These are phyloP conservation scores for Pleurotus cornucopiae DNA, from an alignment of 768 basidiomycete genomes.

Conservation along the genomic window DNA sequence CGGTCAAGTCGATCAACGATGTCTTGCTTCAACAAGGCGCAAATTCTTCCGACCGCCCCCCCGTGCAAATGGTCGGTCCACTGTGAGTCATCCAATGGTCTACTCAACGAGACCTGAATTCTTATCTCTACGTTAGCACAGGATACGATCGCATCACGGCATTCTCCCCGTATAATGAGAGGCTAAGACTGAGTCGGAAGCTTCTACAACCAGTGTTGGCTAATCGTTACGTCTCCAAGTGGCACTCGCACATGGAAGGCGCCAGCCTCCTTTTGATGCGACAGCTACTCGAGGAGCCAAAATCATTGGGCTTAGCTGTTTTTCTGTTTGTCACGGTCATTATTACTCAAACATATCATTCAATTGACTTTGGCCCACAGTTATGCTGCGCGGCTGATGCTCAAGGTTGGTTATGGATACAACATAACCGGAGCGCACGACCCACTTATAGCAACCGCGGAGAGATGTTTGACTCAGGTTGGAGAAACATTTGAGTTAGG, in stretches of 20 bases:
- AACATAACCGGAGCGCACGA: slow-evolving; percentile 1
- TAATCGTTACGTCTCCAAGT: neutral
- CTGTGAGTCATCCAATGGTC: neutral
- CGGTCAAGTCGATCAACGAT: neutral
- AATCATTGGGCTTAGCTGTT: neutral
- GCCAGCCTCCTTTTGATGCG: neutral
- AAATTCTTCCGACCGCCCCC: neutral
- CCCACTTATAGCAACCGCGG: neutral
- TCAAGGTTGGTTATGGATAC: slow-evolving; percentile 13
- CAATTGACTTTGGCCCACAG: neutral
- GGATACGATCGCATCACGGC: neutral
- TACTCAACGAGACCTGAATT: neutral
- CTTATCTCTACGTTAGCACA: neutral
- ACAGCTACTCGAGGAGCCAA: neutral
- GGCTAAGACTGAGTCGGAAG: neutral
- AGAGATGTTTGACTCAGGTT: slow-evolving; percentile 18
- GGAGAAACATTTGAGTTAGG: neutral
- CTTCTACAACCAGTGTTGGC: neutral
- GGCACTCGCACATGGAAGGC: neutral
- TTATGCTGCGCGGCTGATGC: neutral
- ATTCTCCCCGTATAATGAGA: neutral
- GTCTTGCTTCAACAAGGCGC: neutral
- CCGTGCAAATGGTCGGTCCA: neutral
- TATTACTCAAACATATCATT: too few relatives aligned
- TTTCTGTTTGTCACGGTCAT: too few relatives aligned